Evolutionary conservation across 805 yeast genomes (phyloP), one percentile per base, ranked within the genome.

Genomic region (Priceomyces castillae): DNA sequence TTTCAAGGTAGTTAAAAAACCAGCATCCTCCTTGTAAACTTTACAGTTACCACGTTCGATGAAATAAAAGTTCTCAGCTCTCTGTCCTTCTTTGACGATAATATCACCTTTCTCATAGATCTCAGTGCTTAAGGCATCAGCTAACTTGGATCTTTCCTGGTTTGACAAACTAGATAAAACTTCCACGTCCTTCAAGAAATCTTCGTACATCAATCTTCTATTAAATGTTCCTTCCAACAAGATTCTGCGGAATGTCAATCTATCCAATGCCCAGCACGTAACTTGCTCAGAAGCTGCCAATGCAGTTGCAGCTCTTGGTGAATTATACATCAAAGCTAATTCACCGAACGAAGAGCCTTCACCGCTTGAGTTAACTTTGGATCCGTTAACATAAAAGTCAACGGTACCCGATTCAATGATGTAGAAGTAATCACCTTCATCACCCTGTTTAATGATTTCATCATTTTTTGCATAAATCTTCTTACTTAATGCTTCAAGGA

Each of bases 241-340:
- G 49, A 94, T 94, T 64, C 90, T 80, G 65, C 97, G 83, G 73
- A 94, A 94, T 1, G 97, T 90, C 57, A 84, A 71, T 59, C 99
- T 81, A 67, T 94, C 99, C 53, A 94, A 76, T 2, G 96, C 94
- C 97, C 97, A 92, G 51, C 73, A 67, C 12, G 69, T 64, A 40
- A 92, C 73, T 25, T 80, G 80, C 56, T 84, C 76, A 47, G 85
- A 88, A 6, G 86, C 74, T 7, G 96, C 90, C 20, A 76, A 56
- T 1, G 87, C 97, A 1, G 98, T 89, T 7, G 98, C 98, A 6
- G 98, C 98, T 67, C 99, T 82, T 48, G 97, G 97, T 15, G 97
- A 82, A 64, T 94, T 92, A 71, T 94, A 92, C 96, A 94, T 90
- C 56, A 94, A 76, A 2, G 99, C 99, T 58, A 94, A 77, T 66